phyloP scores from a whole-genome alignment of 1,139 yeast species.

The Saccharomyces hybrid region DNA sequence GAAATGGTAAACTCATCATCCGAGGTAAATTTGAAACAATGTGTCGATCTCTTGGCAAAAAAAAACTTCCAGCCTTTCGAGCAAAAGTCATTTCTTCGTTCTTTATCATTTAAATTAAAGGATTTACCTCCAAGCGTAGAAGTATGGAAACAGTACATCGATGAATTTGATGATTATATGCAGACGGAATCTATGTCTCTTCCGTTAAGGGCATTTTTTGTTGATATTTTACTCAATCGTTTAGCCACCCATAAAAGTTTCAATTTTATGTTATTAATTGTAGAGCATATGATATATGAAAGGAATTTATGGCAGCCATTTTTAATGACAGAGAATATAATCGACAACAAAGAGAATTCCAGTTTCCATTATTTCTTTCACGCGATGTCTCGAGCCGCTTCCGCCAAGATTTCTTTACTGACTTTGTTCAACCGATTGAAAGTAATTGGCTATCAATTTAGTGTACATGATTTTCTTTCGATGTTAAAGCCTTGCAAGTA shows the following conservation, averaged over 20 bases:
- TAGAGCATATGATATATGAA: conserved; percentile 10
- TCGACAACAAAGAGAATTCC: conserved; percentile 3
- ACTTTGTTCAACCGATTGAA: conserved; percentile 2
- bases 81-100: not conserved
- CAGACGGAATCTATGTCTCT: not conserved
- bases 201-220: not conserved
- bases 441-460: conserved; percentile 7
- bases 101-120: not conserved
- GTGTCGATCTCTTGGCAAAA: not conserved
- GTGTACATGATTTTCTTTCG: conserved; percentile 12
- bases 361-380: conserved; percentile 7
- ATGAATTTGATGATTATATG: not conserved
- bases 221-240: not conserved
- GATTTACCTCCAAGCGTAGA: not conserved
- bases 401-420: not conserved
- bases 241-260: not conserved
- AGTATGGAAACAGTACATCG: not conserved
- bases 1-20: conserved; percentile 5
- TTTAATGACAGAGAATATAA: conserved; percentile 7
- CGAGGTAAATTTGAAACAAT: not conserved
- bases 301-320: conserved; percentile 5
- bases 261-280: conserved; percentile 10
- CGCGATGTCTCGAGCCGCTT: not conserved
- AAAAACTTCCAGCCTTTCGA: not conserved
- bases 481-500: conserved; percentile 11